Base-by-base conservation (phyloP, 2,329 filamentous ascomycete species). In the Venturia oleaginea region DNA sequence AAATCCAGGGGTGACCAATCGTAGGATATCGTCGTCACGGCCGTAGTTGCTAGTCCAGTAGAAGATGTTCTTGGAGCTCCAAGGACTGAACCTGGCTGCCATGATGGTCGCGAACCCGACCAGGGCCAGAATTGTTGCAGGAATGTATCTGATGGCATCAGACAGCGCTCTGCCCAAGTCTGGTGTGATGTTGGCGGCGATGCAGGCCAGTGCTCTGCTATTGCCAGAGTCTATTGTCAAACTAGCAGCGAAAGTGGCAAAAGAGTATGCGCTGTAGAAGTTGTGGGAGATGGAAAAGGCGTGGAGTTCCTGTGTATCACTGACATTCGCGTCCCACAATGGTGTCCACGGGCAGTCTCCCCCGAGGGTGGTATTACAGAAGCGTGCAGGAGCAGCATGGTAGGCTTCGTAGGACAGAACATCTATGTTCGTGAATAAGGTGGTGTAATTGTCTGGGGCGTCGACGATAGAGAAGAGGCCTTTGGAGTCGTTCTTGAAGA, bases 41-140 rank as follows among this genome's bases (percentile, higher is more conserved):
- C 94, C 94, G 73, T 96, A 97, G 73, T 99, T 99, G 72, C 91
- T 95, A n/a, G 91, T 92, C 92, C 93, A 99, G 69, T 90, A 87
- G 74, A 97, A 97, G 24, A 93, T 82, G 73, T 99, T 90, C 8
- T 86, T 86, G 1, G 91, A 90, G 24, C 94, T 94, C 93, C 94
- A 99, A 0, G 94, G 94, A 72, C 92, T 97, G 73, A 86, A 93
- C 43, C 95, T 90, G 61, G 86, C 90, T 2, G 94, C 92, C 68
- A 91, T 86, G 42, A 92, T 80, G 7, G 93, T 96, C 17, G 92
- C 91, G 65, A 92, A 76, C 1, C 86, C 94, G 57, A 95, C 90
- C 48, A 93, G 80, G 2, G 93, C 78, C 38, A 99, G 81, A 30
- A 97, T 84, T 3, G 88, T 80, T 30, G 93, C 81, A 0, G 94